Evolutionary conservation across 768 basidiomycete species (phyloP).

Genomic region (Russula vinacea): DNA sequence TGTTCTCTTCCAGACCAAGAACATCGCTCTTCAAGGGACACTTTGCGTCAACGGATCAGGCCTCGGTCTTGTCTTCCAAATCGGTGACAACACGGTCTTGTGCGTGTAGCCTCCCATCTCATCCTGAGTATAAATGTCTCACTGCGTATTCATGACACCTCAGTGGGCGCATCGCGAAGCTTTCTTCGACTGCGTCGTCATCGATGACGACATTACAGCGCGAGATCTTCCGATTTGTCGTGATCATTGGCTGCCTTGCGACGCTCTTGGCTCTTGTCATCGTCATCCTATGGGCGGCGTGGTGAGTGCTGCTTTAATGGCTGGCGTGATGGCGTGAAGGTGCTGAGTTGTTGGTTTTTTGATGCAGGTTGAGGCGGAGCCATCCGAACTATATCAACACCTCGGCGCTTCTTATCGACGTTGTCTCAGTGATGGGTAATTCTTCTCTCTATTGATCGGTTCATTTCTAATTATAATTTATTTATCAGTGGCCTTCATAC

Average conservation of each 20-base stretch:
- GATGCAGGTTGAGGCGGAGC: constrained; percentile 41
- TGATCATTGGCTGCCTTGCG: constrained; percentile 50
- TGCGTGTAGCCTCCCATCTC: constrained; percentile 36
- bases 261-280: constrained; percentile 48
- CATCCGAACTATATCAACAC: constrained; percentile 49
- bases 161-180: constrained; percentile 43
- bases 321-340: constrained; percentile 25
- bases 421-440: constrained; percentile 51
- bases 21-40: constrained; percentile 58
- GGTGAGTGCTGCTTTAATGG: constrained; percentile 33
- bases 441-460: neutral
- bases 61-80: constrained; percentile 46
- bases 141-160: neutral
- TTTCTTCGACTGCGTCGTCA: constrained; percentile 35
- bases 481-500: constrained; percentile 45
- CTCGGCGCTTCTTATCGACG: constrained; percentile 50
- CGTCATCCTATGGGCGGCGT: constrained; percentile 47
- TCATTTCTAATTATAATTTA: neutral
- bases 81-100: constrained; percentile 51
- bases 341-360: constrained; percentile 12
- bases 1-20: constrained; percentile 45
- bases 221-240: constrained; percentile 54
- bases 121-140: neutral
- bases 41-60: constrained; percentile 52
- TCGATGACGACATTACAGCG: constrained; percentile 49